Evolutionary conservation across 352 stramenopile genomes (phyloP), one percentile per base, ranked within the genome.

Genomic region (Phytophthora litchii): DNA sequence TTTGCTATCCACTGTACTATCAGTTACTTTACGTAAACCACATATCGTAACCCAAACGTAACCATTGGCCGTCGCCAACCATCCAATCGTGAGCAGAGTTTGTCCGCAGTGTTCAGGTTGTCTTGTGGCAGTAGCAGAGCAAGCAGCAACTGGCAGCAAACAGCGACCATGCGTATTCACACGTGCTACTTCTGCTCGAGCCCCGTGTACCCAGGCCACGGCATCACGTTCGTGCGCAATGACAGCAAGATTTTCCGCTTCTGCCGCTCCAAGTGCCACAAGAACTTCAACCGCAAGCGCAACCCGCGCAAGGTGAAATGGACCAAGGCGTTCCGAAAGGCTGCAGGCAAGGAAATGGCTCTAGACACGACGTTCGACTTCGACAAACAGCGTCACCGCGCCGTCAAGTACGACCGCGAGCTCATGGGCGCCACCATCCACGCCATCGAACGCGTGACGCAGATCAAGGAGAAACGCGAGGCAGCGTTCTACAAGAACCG

Each of bases 331-430:
- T 99, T 98, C 80, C 89, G 98, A 50, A 98, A 98, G 76, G 78
- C 94, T 12, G 88, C 95, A 7, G 98, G 98, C 57, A 99, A 99
- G 85, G 98, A 99, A 83, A 99, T 99, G 94, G 94, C 96, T 35
- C 94, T 99, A 42, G 98, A 99, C 84, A 97, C 94, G 46, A 99
- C 97, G 36, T 99, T 99, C 78, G 98, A 99, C 75, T 99, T 99
- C 63, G 98, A 99, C 74, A 99, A 99, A 84, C 77, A 97, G 75
- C 86, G 98, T 45, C 98, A 99, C 79, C 88, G 97, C 51, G 97
- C 97, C 16, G 93, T 99, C 58, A 99, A 99, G 76, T 99, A 99
- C 80, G 97, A 99, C 83, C 89, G 97, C 54, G 91, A 99, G 71
- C 86, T 99, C 19, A 99, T 99, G 92, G 94, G 93, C 52, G 97